phyloP scores from a whole-genome alignment of 306 rosid genomes.

The Macrotyloma uniflorum region DNA sequence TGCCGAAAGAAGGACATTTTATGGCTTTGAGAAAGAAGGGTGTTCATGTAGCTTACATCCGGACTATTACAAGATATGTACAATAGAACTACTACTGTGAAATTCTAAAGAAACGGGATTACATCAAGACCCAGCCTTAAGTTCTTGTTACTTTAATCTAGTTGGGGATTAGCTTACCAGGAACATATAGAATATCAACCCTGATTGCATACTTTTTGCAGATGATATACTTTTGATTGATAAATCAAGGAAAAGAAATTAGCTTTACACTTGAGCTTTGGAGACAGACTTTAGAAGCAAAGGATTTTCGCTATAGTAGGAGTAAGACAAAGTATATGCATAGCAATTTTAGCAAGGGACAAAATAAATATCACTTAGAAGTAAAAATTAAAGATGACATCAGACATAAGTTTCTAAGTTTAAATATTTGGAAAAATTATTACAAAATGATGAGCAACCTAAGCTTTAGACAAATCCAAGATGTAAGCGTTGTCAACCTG shows the following conservation, averaged over 20 bases:
- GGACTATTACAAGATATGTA: neutral
- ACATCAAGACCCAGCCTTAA: neutral
- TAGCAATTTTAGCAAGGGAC: neutral
- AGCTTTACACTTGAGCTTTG: neutral
- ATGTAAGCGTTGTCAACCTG: conserved; percentile 8
- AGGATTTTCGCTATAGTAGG: neutral
- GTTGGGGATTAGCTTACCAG: neutral
- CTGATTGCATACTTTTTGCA: neutral
- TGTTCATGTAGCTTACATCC: neutral
- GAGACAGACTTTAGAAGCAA: neutral
- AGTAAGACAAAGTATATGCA: neutral
- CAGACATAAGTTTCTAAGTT: no score
- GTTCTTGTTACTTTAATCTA: neutral
- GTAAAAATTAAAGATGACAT: no score
- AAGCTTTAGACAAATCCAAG: conserved; percentile 9
- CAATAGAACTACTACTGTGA: neutral
- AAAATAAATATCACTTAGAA: no score
- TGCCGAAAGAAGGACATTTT: neutral
- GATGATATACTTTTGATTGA: neutral
- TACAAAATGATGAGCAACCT: neutral
- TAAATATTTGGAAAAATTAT: no score
- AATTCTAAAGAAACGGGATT: neutral
- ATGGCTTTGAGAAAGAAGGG: neutral
- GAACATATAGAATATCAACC: neutral
- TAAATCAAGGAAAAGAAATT: neutral